Evolutionary conservation across 1,139 yeast species (phyloP).

Genomic region (Geotrichum restrictum): DNA sequence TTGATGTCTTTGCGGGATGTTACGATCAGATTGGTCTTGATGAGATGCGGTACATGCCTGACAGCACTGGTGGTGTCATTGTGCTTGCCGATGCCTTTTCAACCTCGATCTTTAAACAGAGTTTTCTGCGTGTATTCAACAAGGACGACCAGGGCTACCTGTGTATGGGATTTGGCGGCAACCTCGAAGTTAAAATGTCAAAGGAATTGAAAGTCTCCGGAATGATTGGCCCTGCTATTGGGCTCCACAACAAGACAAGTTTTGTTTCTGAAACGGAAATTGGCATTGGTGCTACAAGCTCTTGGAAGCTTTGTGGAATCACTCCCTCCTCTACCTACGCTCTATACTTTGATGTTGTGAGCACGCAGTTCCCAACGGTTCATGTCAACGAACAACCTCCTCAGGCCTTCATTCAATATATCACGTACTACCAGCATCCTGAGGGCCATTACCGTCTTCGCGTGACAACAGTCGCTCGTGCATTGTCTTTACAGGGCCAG

Average conservation of each 20-base stretch:
- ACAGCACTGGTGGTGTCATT: constrained; percentile 89
- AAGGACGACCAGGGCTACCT: constrained; percentile 79
- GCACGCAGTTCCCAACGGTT: constrained; percentile 34
- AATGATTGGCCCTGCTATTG: constrained; percentile 86
- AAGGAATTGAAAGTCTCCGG: constrained; percentile 89
- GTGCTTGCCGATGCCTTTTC: constrained; percentile 93
- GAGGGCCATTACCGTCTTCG: constrained; percentile 68
- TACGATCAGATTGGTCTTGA: constrained; percentile 97
- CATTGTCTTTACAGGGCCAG: constrained; percentile 52
- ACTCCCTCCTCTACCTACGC: constrained; percentile 89
- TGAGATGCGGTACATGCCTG: constrained; percentile 88
- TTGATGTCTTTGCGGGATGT: constrained; percentile 95
- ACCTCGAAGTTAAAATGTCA: constrained; percentile 82
- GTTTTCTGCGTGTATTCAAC: constrained; percentile 78
- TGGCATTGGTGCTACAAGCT: constrained; percentile 89
- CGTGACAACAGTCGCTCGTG: constrained; percentile 79
- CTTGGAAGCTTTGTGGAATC: constrained; percentile 79
- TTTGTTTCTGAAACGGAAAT: constrained; percentile 88
- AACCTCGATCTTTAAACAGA: constrained; percentile 92
- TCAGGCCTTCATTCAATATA: constrained; percentile 66
- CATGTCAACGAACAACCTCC: constrained; percentile 80
- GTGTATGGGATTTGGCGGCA: constrained; percentile 60
- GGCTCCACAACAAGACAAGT: constrained; percentile 49
- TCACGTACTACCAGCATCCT: constrained; percentile 70
- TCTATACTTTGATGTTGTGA: constrained; percentile 74